Percentiles rank a stretch among this genome's conserved stretches.
Conservation (phyloP, 179 eudicot genomes). For the Nepenthes alata region DNA sequence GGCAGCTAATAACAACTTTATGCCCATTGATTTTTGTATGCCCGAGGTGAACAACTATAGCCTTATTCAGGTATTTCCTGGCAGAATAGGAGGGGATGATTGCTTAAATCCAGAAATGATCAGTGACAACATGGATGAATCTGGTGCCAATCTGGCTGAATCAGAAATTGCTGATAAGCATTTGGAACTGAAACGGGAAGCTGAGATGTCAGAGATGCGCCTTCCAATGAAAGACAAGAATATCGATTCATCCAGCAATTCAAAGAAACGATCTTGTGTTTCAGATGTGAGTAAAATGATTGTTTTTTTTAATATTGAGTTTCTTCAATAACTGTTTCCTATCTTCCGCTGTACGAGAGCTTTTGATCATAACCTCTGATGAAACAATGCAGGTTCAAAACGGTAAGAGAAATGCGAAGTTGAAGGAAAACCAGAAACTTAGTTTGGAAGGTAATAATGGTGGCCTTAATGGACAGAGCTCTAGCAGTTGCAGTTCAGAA, state of each 20-base stretch:
- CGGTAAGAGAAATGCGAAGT: slow-evolving; percentile 31
- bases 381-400: slow-evolving; percentile 21
- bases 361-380: background rate
- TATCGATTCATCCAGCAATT: slow-evolving; percentile 10
- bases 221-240: slow-evolving; percentile 16
- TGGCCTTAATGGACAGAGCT: slow-evolving; percentile 20
- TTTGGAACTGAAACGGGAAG: slow-evolving; percentile 11
- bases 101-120: slow-evolving; percentile 3
- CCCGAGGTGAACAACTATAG: background rate
- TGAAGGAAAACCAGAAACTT: slow-evolving; percentile 20
- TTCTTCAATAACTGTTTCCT: background rate
- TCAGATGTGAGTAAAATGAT: slow-evolving; percentile 20
- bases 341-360: background rate
- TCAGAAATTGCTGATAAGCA: slow-evolving; percentile 2
- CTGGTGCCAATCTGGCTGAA: slow-evolving; percentile 2
- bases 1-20: slow-evolving; percentile 5
- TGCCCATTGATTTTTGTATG: slow-evolving; percentile 11
- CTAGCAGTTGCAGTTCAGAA: slow-evolving; percentile 36
- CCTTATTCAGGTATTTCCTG: slow-evolving; percentile 10
- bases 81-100: slow-evolving; percentile 15
- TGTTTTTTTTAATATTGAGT: background rate
- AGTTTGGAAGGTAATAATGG: slow-evolving; percentile 15
- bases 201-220: slow-evolving; percentile 11
- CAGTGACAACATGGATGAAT: slow-evolving; percentile 6
- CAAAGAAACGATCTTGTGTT: slow-evolving; percentile 33